phyloP scores from a whole-genome alignment of 2,329 filamentous ascomycete species.

The Paracoccidioides brasiliensis region DNA sequence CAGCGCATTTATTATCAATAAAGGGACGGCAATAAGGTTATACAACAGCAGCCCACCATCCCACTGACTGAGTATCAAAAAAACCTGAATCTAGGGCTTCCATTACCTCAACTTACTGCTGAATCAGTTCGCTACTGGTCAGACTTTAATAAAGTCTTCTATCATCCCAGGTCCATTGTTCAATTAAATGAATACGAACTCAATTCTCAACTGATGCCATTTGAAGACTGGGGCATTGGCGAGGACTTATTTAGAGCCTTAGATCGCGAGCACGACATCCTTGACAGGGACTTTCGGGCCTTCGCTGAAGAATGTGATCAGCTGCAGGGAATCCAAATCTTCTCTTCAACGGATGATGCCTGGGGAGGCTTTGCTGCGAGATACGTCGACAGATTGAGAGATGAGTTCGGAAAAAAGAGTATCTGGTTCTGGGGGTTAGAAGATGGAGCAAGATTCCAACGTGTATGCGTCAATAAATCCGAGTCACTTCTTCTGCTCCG shows the following conservation, averaged over 20 bases:
- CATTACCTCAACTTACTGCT: slow-evolving; percentile 50
- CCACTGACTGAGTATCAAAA: slow-evolving; percentile 62
- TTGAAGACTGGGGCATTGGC: slow-evolving; percentile 62
- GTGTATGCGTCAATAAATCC: slow-evolving; percentile 32
- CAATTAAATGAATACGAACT: slow-evolving; percentile 82
- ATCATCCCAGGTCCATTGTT: slow-evolving; percentile 74
- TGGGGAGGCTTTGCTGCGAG: slow-evolving; percentile 66
- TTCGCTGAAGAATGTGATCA: slow-evolving; percentile 91
- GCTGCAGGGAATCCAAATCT: slow-evolving; percentile 73
- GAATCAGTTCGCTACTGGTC: slow-evolving; percentile 87
- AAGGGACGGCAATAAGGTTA: slow-evolving; percentile 53
- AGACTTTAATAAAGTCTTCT: slow-evolving; percentile 86
- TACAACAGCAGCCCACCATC: slow-evolving; percentile 58
- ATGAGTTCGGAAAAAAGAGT: slow-evolving; percentile 80
- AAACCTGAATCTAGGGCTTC: slow-evolving; percentile 58
- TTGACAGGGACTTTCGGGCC: slow-evolving; percentile 78
- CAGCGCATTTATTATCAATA: background rate
- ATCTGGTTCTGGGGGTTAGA: slow-evolving; percentile 83
- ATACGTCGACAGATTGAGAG: slow-evolving; percentile 65
- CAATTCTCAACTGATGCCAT: slow-evolving; percentile 65
- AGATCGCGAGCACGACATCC: slow-evolving; percentile 68
- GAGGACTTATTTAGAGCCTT: slow-evolving; percentile 61
- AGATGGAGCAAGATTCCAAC: slow-evolving; percentile 42
- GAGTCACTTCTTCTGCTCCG: background rate
- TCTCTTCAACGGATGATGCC: slow-evolving; percentile 59